Evolutionary conservation across 441 rosid species (phyloP), one percentile per base, ranked within the genome.

Genomic region (Gossypium davidsonii): DNA sequence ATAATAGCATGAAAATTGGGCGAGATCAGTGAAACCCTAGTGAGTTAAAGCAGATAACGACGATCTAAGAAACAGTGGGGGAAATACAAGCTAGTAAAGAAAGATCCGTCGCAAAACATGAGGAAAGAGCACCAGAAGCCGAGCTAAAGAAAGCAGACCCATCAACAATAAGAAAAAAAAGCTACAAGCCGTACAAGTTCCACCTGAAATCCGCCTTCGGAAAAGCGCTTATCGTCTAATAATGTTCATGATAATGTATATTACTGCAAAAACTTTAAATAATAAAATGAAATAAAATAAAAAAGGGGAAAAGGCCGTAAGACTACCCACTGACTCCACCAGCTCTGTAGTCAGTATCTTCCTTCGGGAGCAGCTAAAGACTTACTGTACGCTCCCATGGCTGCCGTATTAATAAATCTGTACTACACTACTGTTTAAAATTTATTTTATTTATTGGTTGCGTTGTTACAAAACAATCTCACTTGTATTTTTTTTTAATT

Each of bases 161-260:
- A 4, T 67, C 15, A 68, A 68, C 20, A 15, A 52, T 4, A 28
- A 2, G 25, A 26, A 52, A 3, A 4, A 4, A 17, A 17, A 25
- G 46, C 6, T 28, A 52, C 10, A 49, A 49, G 15, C 9, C 26
- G 3, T 52, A 14, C 57, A 68, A 52, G 46, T 28, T 51, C 53
- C 72, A 68, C 72, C 72, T 52, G 72, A 31, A 51, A 52, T 26
- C 61, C 48, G 26, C 48, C 20, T 23, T 17, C 61, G 48, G 72
- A 52, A 52, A 68, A 68, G 49, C 61, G 61, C 48, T 68, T 68
- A 52, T 53, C 60, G 17, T 5, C 60, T 1, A n/a, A 26, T 25
- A 67, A 49, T 64, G 28, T 4, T 3, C 5, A 1, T 1, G 1
- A 20, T 21, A 44, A 58, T 58, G 44, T 7, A 28, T 37, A 10